Conservation (phyloP, 257 asterid species). For the Petunia secreta region DNA sequence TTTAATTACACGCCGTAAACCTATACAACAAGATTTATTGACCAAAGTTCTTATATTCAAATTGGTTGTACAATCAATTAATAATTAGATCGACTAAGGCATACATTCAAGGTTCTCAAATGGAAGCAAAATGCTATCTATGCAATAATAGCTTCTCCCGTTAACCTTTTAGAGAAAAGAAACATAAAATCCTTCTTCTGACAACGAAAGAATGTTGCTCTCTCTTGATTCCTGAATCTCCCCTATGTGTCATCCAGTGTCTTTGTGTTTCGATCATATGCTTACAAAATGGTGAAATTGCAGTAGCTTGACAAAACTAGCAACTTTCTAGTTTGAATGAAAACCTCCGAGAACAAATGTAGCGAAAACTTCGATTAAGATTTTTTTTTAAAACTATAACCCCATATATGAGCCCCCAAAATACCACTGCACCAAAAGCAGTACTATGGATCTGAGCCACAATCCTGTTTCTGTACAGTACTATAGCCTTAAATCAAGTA, state of each 20-base stretch:
- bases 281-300: not conserved
- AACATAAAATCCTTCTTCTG: not conserved
- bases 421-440: not conserved
- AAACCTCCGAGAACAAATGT: not conserved
- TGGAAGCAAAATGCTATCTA: not conserved
- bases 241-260: not conserved
- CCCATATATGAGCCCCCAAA: not conserved
- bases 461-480: too few species aligned
- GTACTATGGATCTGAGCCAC: too few species aligned
- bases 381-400: not conserved
- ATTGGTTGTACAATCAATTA: not conserved
- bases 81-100: not conserved
- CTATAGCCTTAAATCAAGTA: too few species aligned
- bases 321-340: not conserved
- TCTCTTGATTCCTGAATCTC: not conserved
- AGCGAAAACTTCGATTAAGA: not conserved
- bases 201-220: not conserved
- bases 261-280: not conserved
- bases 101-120: not conserved
- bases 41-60: not conserved
- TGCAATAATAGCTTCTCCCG: not conserved
- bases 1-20: not conserved
- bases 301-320: constrained; percentile 2
- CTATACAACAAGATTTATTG: not conserved
- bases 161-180: not conserved